phyloP scores from a whole-genome alignment of 2,329 filamentous ascomycete genomes.

The Pestalotiopsis sp. region DNA sequence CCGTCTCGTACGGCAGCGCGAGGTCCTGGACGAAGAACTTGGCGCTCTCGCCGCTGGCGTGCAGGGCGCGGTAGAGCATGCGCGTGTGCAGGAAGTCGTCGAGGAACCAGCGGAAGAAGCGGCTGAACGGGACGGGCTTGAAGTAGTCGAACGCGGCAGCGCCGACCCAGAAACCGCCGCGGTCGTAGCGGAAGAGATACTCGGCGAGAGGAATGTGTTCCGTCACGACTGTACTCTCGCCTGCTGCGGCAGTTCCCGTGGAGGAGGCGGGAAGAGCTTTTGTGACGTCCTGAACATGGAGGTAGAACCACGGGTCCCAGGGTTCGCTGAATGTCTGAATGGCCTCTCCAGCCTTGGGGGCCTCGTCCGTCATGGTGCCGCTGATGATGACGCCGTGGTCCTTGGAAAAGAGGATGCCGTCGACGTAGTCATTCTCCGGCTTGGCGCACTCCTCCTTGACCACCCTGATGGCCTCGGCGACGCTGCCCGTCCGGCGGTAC shows the following conservation, averaged over 20 bases:
- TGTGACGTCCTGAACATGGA: slow-evolving; percentile 62
- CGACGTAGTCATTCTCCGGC: slow-evolving; percentile 67
- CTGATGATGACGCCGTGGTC: slow-evolving; percentile 68
- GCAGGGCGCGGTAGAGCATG: slow-evolving; percentile 73
- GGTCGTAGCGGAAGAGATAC: slow-evolving; percentile 78
- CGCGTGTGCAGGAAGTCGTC: slow-evolving; percentile 75
- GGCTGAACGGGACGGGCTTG: slow-evolving; percentile 64
- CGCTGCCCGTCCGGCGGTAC: slow-evolving; percentile 57
- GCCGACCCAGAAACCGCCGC: slow-evolving; percentile 76
- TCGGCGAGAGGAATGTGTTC: slow-evolving; percentile 71
- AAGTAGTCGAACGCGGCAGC: slow-evolving; percentile 69
- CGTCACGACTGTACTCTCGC: slow-evolving; percentile 25
- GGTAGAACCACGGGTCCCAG: slow-evolving; percentile 76
- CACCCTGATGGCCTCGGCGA: slow-evolving; percentile 48
- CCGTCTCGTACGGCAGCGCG: slow-evolving; percentile 55
- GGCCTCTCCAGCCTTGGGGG: slow-evolving; percentile 33
- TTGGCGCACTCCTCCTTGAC: slow-evolving; percentile 50
- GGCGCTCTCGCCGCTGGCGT: slow-evolving; percentile 66
- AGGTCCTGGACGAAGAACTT: slow-evolving; percentile 73
- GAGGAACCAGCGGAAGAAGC: slow-evolving; percentile 67
- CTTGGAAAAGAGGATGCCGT: slow-evolving; percentile 69
- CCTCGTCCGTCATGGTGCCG: slow-evolving; percentile 61
- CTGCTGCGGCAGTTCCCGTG: slow-evolving; percentile 22
- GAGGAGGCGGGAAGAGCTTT: slow-evolving; percentile 24
- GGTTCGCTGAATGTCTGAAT: slow-evolving; percentile 48